Base-by-base conservation (phyloP, 2,329 filamentous ascomycete genomes). In the Scolecobasidium constrictum region DNA sequence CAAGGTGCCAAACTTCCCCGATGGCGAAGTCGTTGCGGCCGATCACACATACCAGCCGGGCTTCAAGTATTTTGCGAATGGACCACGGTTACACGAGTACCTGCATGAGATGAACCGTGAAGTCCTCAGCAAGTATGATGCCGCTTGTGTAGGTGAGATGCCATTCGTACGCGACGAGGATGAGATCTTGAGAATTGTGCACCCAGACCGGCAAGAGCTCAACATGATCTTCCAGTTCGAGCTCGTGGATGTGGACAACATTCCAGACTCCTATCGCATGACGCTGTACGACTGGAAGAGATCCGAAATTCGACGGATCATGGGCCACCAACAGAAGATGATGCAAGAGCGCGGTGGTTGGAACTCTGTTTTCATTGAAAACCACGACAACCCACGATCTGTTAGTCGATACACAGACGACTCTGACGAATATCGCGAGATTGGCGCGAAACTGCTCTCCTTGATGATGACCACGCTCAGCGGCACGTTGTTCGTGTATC, bases 81-180 rank as follows among this genome's bases (percentile, higher is more conserved):
- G 75, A 0, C 75, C 75, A 0, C 62, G 72, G 2, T 60, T 78
- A 41, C 73, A 78, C 49, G 73, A 78, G 42, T 77, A 66, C 47
- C 58, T 79, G 39, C 64, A 67, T 35, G 73, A 70, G 22, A 64
- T 78, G 43, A 66, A 75, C 4, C 56, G 62, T 23, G 63, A 66
- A 16, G 66, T 77, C 0, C 58, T 79, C 2, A 65, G 66, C 38
- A 66, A 75, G 42, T 77, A 77, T 48, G 67, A 71, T 50, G 69
- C 73, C 2, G 72, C 77, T 45, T 75, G 74, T 7, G 73, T 78
- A 0, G 75, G 75, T 17, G 75, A 78, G 52, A 78, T 78, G 72
- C 74, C 75, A 1, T 70, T 67, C 40, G 64, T 68, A 12, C 58
- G 60, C 6, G 64, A 69, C 46, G 60, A 63, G 11, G 53, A 60